phyloP scores from a whole-genome alignment of 148 eudicot genomes.

The Diospyros lotus region DNA sequence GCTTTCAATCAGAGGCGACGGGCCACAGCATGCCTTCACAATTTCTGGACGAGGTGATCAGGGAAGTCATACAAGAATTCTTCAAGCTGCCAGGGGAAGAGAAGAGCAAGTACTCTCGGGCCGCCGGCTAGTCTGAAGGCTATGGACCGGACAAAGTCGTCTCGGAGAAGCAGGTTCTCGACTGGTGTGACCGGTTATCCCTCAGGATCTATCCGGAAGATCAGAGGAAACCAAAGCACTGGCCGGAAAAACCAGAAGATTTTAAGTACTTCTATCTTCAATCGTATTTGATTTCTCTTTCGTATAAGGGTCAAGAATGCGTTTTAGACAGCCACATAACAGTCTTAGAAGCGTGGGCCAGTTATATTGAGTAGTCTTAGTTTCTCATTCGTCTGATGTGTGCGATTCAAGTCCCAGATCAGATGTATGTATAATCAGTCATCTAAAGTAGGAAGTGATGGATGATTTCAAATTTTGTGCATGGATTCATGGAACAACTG shows the following conservation, averaged over 20 bases:
- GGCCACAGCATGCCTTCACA: constrained; percentile 43
- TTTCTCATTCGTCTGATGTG: too few relatives aligned
- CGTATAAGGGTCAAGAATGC: too few relatives aligned
- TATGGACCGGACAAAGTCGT: constrained; percentile 16
- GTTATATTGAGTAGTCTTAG: too few relatives aligned
- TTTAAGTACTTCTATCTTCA: constrained; percentile 23
- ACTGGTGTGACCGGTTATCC: constrained; percentile 38
- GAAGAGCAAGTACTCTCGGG: constrained; percentile 29
- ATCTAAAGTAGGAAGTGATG: too few relatives aligned
- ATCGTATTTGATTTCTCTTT: too few relatives aligned
- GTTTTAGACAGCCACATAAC: too few relatives aligned
- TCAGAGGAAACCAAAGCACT: constrained; percentile 23
- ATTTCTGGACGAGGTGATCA: constrained; percentile 31
- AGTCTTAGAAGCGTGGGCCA: too few relatives aligned
- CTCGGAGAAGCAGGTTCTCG: constrained; percentile 18
- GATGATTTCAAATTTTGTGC: too few relatives aligned
- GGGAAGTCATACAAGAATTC: constrained; percentile 25
- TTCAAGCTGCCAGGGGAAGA: constrained; percentile 38
- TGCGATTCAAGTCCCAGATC: too few relatives aligned
- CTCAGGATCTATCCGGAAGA: constrained; percentile 32
- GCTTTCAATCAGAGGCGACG: too few relatives aligned
- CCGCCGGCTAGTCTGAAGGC: constrained; percentile 26
- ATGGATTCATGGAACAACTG: not conserved
- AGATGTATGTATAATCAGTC: too few relatives aligned
- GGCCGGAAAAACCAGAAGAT: constrained; percentile 39